Evolutionary conservation across 2,329 filamentous ascomycete genomes (phyloP).

Genomic region (Colletotrichum caudatum): DNA sequence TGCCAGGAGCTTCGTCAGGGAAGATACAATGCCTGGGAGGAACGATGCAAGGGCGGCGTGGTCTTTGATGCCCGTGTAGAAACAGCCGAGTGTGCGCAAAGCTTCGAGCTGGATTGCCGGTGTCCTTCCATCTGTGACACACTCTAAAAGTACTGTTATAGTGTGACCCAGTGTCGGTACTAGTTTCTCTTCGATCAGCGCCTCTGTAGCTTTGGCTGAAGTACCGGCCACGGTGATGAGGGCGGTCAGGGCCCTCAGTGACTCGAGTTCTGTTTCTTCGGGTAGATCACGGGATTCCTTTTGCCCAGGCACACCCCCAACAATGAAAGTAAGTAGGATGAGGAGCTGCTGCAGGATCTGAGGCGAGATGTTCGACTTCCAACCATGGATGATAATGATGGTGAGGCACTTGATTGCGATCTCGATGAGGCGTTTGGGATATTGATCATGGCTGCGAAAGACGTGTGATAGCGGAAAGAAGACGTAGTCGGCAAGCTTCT

Average conservation of each 20-base stretch:
- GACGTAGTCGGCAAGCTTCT: slow-evolving; percentile 90
- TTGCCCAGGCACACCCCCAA: slow-evolving; percentile 77
- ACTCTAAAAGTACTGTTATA: slow-evolving; percentile 83
- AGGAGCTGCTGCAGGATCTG: slow-evolving; percentile 86
- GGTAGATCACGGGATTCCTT: slow-evolving; percentile 60
- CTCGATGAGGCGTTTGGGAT: slow-evolving; percentile 80
- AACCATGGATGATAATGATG: slow-evolving; percentile 81
- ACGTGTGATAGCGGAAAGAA: slow-evolving; percentile 94
- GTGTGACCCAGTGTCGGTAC: slow-evolving; percentile 86
- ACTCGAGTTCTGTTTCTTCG: slow-evolving; percentile 81
- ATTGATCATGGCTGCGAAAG: slow-evolving; percentile 78
- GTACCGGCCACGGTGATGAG: slow-evolving; percentile 72
- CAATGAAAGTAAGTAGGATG: slow-evolving; percentile 84
- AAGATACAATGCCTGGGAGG: slow-evolving; percentile 87
- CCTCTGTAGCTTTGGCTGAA: slow-evolving; percentile 61
- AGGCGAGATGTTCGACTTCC: slow-evolving; percentile 77
- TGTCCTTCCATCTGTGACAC: slow-evolving; percentile 72
- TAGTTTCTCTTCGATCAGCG: slow-evolving; percentile 67
- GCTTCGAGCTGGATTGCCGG: slow-evolving; percentile 79
- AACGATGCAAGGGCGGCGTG: slow-evolving; percentile 84
- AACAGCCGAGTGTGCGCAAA: slow-evolving; percentile 70
- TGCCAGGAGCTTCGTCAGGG: slow-evolving; percentile 79
- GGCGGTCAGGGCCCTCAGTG: slow-evolving; percentile 76
- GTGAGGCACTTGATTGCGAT: slow-evolving; percentile 80
- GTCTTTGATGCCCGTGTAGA: slow-evolving; percentile 76